phyloP scores from a whole-genome alignment of 768 basidiomycete species.

The Rhizopogon salebrosus region DNA sequence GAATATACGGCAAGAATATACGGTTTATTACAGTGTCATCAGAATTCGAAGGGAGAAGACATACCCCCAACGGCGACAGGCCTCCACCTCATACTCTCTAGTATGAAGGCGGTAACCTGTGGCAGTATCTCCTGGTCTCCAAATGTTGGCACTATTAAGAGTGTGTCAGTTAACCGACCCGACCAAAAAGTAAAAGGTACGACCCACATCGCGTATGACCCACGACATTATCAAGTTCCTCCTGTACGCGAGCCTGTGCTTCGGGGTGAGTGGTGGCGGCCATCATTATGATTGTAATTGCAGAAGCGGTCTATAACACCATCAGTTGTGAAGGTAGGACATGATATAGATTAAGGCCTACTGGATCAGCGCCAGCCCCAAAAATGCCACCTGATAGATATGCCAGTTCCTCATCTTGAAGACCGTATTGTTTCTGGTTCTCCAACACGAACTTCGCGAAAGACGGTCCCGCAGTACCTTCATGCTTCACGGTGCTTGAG shows the following conservation, averaged over 20 bases:
- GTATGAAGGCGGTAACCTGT: constrained; percentile 30
- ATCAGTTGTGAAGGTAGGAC: neutral
- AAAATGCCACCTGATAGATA: constrained; percentile 40
- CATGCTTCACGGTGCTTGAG: constrained; percentile 11
- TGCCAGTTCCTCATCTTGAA: constrained; percentile 30
- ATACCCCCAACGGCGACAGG: constrained; percentile 27
- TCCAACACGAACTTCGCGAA: constrained; percentile 35
- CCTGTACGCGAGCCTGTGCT: constrained; percentile 43
- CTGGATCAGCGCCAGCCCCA: constrained; percentile 38
- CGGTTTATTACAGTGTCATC: neutral
- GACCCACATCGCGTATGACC: constrained; percentile 31
- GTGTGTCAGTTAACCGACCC: neutral
- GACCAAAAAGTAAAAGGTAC: neutral
- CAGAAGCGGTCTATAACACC: constrained; percentile 31
- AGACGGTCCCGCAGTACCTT: constrained; percentile 21
- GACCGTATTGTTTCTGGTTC: constrained; percentile 24
- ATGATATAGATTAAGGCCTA: constrained; percentile 11
- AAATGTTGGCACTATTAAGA: constrained; percentile 31
- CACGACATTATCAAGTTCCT: constrained; percentile 48
- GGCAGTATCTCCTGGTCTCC: constrained; percentile 28
- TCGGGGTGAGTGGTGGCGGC: constrained; percentile 49
- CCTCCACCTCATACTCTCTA: constrained; percentile 33
- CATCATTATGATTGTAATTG: constrained; percentile 49
- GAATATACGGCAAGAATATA: no score
- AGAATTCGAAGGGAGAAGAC: constrained; percentile 3